Evolutionary conservation across 805 yeast genomes (phyloP).

Genomic region (Starmerella kuoi): DNA sequence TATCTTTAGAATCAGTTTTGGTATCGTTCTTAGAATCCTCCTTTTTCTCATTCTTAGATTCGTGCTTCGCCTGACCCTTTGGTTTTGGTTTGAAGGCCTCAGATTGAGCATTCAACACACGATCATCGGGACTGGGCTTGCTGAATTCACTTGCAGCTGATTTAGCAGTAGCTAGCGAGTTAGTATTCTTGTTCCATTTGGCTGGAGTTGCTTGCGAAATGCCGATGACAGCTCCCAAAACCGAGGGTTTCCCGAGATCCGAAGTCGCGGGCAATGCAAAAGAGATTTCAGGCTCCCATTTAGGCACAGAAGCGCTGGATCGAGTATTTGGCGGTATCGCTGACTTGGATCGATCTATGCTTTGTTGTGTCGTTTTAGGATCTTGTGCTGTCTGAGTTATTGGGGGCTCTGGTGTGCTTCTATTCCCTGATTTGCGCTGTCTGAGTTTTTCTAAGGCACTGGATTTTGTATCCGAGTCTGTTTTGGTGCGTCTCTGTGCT

Average conservation of each 20-base stretch:
- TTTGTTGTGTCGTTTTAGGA: too few relatives aligned
- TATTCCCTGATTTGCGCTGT: not conserved
- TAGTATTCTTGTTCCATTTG: slow-evolving; percentile 12
- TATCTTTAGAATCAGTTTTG: not conserved
- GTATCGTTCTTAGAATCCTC: not conserved
- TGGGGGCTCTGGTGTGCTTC: not conserved
- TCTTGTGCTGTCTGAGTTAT: not conserved
- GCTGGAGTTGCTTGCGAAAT: not conserved
- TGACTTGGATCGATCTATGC: too few relatives aligned
- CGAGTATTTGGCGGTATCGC: too few relatives aligned
- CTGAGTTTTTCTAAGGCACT: slow-evolving; percentile 7
- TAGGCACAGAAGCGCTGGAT: not conserved
- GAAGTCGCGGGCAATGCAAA: not conserved
- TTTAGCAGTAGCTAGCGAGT: slow-evolving; percentile 31
- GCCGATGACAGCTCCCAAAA: slow-evolving; percentile 13
- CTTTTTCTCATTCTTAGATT: not conserved
- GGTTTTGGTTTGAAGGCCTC: slow-evolving; percentile 19
- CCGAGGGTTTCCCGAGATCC: slow-evolving; percentile 7
- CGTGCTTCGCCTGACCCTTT: not conserved
- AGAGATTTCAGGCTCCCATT: slow-evolving; percentile 6
- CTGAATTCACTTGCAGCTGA: slow-evolving; percentile 31
- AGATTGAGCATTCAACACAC: slow-evolving; percentile 45
- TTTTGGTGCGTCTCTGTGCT: slow-evolving; percentile 1
- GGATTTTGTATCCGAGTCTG: not conserved
- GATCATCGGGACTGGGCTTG: slow-evolving; percentile 76